Base-by-base conservation (phyloP, 768 basidiomycete species). In the Leccinum boreale region DNA sequence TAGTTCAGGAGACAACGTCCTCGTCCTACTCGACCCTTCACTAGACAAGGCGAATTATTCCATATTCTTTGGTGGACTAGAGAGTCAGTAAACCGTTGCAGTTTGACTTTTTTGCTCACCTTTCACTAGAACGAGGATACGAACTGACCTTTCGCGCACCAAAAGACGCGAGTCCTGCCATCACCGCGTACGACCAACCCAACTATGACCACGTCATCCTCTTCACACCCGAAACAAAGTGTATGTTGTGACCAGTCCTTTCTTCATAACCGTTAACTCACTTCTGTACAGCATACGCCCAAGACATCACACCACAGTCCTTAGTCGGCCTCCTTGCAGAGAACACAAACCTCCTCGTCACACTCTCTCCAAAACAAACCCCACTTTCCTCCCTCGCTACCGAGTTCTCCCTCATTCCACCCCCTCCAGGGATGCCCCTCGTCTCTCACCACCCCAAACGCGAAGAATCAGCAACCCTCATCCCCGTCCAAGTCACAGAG, bases 401-500 rank as follows among this genome's bases (percentile, higher is more conserved):
- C 50, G 97, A 99, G 77, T 98, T 98, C 78, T 90, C 90, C 36
- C 80, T 98, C 56, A 83, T 93, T 53, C 87, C 92, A 24, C 90
- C 91, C 17, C 92, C 93, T 5, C 89, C 93, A 2, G 87, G 87
- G 2, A 88, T 87, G 0, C 87, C 88, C 2, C 81, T 97, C 50
- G 69, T 96, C 60, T 95, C 94, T 4, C 91, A 96, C 72, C 92
- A 94, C 78, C 86, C 86, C 24, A 80, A 84, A 67, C 84, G 90
- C 42, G 73, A 82, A n/a, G 81, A 81, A n/a, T 78, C 84, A 0
- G 73, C 82, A 1, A 82, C 80, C 0, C 76, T 90, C 24, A 80
- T 93, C 31, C 89, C 90, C 17, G 83, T 94, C 15, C 56, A 80
- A 6, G 77, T 82, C 2, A 71, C 85, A 3, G 50, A 73, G 21